Percentiles rank a stretch among this genome's conserved stretches.
Conservation (phyloP, 148 eudicot genomes). For the Camellia sinensis region DNA sequence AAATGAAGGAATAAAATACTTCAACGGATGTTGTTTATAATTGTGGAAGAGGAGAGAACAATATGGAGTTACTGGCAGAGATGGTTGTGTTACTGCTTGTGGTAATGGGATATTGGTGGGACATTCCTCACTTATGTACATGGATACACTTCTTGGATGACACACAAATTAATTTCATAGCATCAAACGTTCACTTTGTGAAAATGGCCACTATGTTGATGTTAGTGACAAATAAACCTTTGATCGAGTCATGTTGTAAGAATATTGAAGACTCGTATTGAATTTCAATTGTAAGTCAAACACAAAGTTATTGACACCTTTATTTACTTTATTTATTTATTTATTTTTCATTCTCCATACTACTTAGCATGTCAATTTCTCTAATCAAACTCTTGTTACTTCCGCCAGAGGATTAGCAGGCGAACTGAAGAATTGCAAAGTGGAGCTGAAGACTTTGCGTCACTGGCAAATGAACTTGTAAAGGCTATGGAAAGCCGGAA, state of each 20-base stretch:
- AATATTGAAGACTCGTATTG: not conserved
- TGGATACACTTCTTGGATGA: not conserved
- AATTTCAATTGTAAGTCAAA: not conserved
- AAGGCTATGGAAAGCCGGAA: constrained; percentile 63
- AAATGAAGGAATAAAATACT: not conserved
- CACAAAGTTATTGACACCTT: not conserved
- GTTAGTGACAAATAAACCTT: not conserved
- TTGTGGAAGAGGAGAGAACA: not conserved
- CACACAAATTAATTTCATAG: not conserved
- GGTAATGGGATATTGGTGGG: not conserved
- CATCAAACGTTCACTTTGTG: not conserved
- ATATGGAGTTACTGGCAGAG: not conserved
- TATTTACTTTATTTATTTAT: not conserved
- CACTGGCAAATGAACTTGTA: constrained; percentile 73
- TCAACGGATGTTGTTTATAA: not conserved
- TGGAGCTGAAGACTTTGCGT: constrained; percentile 81
- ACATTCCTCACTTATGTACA: no score
- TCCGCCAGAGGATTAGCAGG: constrained; percentile 56
- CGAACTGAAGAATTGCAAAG: constrained; percentile 60
- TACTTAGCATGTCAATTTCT: not conserved
- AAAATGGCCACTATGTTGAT: not conserved
- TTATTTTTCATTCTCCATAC: not conserved
- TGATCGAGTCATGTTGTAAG: not conserved
- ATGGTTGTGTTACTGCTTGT: not conserved
- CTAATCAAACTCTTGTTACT: not conserved